Evolutionary conservation across 352 stramenopile species (phyloP), one percentile per base, ranked within the genome.

Genomic region (Phytophthora europaea): DNA sequence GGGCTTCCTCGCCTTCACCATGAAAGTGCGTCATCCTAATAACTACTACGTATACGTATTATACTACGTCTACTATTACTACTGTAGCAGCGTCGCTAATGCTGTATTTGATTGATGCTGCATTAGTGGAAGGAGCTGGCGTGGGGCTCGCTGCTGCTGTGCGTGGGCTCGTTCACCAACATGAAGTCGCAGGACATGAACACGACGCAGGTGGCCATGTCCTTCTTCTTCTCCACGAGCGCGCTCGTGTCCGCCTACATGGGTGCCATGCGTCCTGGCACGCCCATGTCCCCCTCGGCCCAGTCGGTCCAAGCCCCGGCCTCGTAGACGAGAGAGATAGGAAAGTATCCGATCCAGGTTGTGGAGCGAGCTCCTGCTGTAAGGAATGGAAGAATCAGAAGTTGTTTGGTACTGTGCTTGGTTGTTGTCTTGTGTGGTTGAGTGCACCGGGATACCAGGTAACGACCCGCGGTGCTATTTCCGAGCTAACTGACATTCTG

Each of bases 201-300:
- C 67, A 75, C 86, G 67, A 84, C 81, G 55, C 79, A 91, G 67
- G 73, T 92, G 43, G 86, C 83, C 71, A 90, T 91, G 80, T 87
- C 85, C 55, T 92, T 94, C 77, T 93, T 92, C 78, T 91, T 90
- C 71, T 81, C 87, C 57, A 82, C 81, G 18, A 92, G 82, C 59
- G 81, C 87, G 33, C 82, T 94, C 57, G 85, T 92, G 43, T 83
- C 84, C 45, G 73, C 75, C 58, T 90, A 92, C 80, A 82, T 83
- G 78, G 80, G 76, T 23, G 54, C 55, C 45, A 77, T 86, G 69
- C 70, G 62, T 62, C 68, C 78, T 10, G 69, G 73, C 4, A 72
- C 82, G 45, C 62, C 76, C 55, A 73, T 80, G 48, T 38, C 65
- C 2, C 18, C 59, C 16, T 64, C 53, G 15, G 60, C 47, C 40